phyloP scores from a whole-genome alignment of 2,329 filamentous ascomycete species.

The Celoporthe dispersa region DNA sequence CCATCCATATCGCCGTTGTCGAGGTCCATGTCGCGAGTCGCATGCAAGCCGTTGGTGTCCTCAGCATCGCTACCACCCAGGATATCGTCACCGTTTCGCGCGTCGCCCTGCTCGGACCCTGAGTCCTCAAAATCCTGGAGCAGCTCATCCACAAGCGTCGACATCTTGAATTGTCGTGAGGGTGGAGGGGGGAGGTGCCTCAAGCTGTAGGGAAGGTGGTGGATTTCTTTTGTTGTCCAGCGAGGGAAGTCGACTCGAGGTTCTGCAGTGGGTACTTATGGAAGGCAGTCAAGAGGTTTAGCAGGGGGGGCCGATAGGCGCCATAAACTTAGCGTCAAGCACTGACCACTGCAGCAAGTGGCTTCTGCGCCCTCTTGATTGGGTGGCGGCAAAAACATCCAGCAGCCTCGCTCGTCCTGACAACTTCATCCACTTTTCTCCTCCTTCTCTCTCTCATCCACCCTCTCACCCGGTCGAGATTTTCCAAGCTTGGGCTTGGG shows the following conservation, averaged over 20 bases:
- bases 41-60: constrained; percentile 41
- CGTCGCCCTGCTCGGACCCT: constrained; percentile 73
- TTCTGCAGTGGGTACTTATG: not conserved
- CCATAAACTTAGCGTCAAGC: constrained; percentile 22
- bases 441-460: not conserved
- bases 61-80: constrained; percentile 50
- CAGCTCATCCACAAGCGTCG: constrained; percentile 89
- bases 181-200: not conserved
- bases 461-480: not conserved
- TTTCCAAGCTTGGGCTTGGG: not conserved
- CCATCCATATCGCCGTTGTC: constrained; percentile 64
- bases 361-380: not conserved
- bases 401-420: constrained; percentile 14
- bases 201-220: not conserved
- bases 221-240: not conserved
- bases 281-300: not conserved
- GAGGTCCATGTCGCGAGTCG: constrained; percentile 56
- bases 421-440: constrained; percentile 5
- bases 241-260: not conserved
- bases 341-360: constrained; percentile 14
- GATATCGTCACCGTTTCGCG: constrained; percentile 54
- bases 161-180: constrained; percentile 59
- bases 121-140: constrained; percentile 90
- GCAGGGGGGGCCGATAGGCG: constrained; percentile 10
- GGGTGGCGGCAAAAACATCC: constrained; percentile 20